Conservation (phyloP, 1,284 basidiomycete genomes). For the Salmacisia buchloeana region DNA sequence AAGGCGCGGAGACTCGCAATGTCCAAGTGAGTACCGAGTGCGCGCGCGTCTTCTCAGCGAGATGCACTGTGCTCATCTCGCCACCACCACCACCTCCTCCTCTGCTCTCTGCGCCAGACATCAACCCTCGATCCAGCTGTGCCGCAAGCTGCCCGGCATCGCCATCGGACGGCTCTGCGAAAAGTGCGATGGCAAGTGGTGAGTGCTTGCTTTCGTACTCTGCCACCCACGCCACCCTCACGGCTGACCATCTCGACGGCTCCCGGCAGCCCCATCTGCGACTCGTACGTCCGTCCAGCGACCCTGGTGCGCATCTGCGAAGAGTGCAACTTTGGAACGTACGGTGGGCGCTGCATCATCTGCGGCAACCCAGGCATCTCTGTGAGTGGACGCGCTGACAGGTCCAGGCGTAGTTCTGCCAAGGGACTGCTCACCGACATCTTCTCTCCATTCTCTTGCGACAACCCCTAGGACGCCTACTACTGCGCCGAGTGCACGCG, state of each 20-base stretch:
- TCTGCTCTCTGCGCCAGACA: conserved; percentile 22
- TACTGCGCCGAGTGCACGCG: conserved; percentile 66
- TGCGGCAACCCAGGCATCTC: conserved; percentile 56
- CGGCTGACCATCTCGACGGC: not conserved
- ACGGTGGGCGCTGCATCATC: conserved; percentile 93
- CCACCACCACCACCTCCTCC: not conserved
- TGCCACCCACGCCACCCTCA: not conserved
- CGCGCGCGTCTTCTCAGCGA: no score
- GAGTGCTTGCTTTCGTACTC: conserved; percentile 36
- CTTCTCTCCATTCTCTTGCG: not conserved
- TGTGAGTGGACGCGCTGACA: no score
- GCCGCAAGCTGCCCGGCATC: conserved; percentile 89
- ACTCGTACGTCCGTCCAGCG: conserved; percentile 97
- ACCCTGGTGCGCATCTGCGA: conserved; percentile 97
- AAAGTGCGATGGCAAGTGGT: conserved; percentile 99
- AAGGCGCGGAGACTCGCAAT: conserved; percentile 9
- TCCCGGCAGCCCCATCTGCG: conserved; percentile 81
- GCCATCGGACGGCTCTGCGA: conserved; percentile 93
- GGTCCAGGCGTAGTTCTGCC: no score
- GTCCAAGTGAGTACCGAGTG: conserved; percentile 35
- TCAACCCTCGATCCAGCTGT: conserved; percentile 82
- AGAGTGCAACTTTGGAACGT: conserved; percentile 95
- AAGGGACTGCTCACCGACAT: not conserved
- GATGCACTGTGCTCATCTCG: not conserved
- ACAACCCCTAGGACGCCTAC: conserved; percentile 44